These are phyloP conservation scores for Coemansia aciculifera DNA, from an alignment of 192 early-diverging fungal genomes.

Conservation along the genomic window DNA sequence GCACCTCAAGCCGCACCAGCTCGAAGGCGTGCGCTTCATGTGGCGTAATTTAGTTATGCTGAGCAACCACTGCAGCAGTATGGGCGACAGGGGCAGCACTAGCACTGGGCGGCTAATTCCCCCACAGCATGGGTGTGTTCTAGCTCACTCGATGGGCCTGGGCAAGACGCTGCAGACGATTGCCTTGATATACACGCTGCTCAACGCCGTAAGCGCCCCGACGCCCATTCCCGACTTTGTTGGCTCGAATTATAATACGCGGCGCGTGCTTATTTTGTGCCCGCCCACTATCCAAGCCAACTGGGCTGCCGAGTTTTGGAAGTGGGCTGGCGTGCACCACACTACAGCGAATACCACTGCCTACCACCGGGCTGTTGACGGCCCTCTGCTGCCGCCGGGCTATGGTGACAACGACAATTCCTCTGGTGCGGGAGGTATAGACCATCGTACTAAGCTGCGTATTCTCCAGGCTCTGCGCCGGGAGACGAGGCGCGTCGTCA, in stretches of 20 bases:
- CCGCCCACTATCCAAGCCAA: constrained; percentile 71
- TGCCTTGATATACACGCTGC: constrained; percentile 67
- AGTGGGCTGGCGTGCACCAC: constrained; percentile 59
- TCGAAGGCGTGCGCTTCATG: constrained; percentile 78
- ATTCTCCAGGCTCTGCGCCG: constrained; percentile 5
- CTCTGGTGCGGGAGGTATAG: not conserved
- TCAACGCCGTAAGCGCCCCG: constrained; percentile 55
- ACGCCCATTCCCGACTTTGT: constrained; percentile 52
- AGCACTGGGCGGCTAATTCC: not conserved
- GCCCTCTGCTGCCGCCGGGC: constrained; percentile 19
- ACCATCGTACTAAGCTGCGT: not conserved
- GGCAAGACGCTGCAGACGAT: constrained; percentile 84
- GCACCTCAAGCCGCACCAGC: constrained; percentile 68
- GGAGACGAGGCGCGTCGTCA: constrained; percentile 27
- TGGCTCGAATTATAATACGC: constrained; percentile 55
- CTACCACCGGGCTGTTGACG: constrained; percentile 11
- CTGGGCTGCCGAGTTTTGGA: constrained; percentile 71
- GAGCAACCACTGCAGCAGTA: constrained; percentile 30
- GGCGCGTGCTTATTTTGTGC: constrained; percentile 70
- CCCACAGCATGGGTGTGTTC: constrained; percentile 65
- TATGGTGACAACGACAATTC: not conserved
- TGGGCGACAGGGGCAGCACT: not conserved
- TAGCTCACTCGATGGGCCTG: constrained; percentile 86
- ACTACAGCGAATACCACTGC: constrained; percentile 2
- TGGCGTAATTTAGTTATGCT: constrained; percentile 77